Evolutionary conservation across 257 asterid genomes (phyloP), one percentile per base, ranked within the genome.

Genomic region (Nicotiana tabacum): DNA sequence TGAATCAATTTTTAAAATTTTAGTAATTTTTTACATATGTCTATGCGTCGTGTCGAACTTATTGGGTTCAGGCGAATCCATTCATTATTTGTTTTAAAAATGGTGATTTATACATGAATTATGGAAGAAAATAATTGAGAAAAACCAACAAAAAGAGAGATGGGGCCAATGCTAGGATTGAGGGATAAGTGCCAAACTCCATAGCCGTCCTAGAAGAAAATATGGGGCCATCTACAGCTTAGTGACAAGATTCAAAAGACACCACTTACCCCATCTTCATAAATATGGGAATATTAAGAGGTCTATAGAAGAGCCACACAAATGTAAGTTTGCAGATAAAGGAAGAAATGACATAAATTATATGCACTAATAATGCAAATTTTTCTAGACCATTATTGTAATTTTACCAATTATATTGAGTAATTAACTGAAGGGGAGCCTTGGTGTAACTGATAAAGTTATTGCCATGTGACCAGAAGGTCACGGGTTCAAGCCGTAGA

Each of bases 181-280:
- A 16, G 15, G 4, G 80, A 7, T 48, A 27, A 74, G 35, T 15
- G 29, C 24, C 64, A 48, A 74, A 74, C n/a, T 74, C 27, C 62
- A 51, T 27, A 27, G 79, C 79, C 61, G 27, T 72, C 24, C 15
- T 56, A 72, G 13, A 33, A 46, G 11, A 46, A 46, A 72, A 72
- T 15, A 27, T 76, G 37, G 80, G 80, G 64, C 64, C 64, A 51
- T 51, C 7, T 17, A 76, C 5, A 51, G 60, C 62, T n/a, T n/a
- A 46, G 15, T 24, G 78, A 72, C 61, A 72, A 72, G 9, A 72
- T 72, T 11, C 61, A 72, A 1, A 43, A 5, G 30, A 72, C 37
- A 72, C 21, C 78, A 72, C 78, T 46, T 27, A 27, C 80, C 79
- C 80, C 64, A 74, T 74, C 43, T 27, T 29, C 64, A 74, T 74